Percentiles rank a stretch among this genome's conserved stretches.
Evolutionary conservation across 225 moss, liverwort and hornwort genomes (phyloP).

Genomic region (Straminergon stramineum): DNA sequence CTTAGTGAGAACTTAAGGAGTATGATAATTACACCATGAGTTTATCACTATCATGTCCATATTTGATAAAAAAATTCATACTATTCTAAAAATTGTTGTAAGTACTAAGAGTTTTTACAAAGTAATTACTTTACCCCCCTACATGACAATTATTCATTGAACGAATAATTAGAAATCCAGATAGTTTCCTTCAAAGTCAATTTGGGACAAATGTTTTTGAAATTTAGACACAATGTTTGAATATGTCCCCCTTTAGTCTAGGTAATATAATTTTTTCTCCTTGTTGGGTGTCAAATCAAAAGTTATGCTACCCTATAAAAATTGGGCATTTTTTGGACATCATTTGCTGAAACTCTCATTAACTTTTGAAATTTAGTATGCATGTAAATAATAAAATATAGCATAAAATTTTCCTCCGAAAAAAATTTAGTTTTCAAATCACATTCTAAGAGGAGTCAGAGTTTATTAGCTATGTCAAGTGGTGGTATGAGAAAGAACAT

Average conservation of each 20-base stretch:
- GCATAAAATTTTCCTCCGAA: neutral
- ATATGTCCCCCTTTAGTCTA: neutral
- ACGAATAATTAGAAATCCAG: neutral
- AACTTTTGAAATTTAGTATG: neutral
- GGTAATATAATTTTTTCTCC: neutral
- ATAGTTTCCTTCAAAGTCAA: neutral
- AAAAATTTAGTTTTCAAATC: neutral
- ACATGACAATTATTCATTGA: neutral
- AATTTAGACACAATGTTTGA: neutral
- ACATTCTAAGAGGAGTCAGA: neutral
- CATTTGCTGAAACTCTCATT: neutral
- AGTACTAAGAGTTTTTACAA: neutral
- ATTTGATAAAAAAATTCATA: neutral
- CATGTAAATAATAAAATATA: neutral
- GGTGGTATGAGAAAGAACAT: neutral
- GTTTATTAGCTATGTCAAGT: neutral
- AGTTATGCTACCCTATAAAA: too few species aligned
- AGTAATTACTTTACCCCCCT: neutral
- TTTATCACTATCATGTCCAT: neutral
- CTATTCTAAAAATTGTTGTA: neutral
- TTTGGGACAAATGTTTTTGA: accelerated
- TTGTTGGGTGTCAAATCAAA: too few species aligned
- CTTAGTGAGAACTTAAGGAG: accelerated
- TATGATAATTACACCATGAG: neutral
- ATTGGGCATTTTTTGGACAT: neutral